These are phyloP conservation scores for Flaveria sonorensis DNA, from an alignment of 129 eudicot genomes.

Conservation along the genomic window DNA sequence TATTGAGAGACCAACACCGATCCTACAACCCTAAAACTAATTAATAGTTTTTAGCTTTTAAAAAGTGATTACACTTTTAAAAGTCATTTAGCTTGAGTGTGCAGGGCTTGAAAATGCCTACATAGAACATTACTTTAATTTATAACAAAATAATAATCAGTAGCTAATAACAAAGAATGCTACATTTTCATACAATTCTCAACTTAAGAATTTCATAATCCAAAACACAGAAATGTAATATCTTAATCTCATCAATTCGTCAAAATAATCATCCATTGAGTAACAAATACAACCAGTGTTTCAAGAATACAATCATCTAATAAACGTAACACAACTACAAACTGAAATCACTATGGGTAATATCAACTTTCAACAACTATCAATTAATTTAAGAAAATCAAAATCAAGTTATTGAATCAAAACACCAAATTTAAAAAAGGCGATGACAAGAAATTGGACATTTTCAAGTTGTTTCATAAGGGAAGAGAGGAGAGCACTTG, in stretches of 20 bases:
- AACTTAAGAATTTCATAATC: neutral
- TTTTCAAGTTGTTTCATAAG: conserved; percentile 93
- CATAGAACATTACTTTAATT: neutral
- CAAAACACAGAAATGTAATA: neutral
- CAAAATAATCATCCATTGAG: neutral
- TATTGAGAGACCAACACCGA: no score
- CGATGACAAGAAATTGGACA: conserved; percentile 35
- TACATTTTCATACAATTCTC: neutral
- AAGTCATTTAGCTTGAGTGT: no score
- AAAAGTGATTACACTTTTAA: no score
- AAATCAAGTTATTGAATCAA: neutral
- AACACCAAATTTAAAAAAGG: neutral
- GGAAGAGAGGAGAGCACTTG: conserved; percentile 65
- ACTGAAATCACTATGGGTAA: neutral
- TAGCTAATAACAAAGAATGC: neutral
- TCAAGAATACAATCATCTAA: neutral
- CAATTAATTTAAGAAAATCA: neutral
- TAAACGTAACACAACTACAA: conserved; percentile 14
- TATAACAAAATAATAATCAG: neutral
- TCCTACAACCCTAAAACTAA: no score
- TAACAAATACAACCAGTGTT: conserved; percentile 5
- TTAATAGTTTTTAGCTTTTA: no score
- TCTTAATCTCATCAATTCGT: neutral
- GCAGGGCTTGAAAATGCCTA: neutral
- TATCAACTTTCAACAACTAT: neutral